Percentiles rank a stretch among this genome's conserved stretches.
These are phyloP conservation scores for Acanthamoeba healyi DNA, from an alignment of 208 protist species.

Conservation along the genomic window DNA sequence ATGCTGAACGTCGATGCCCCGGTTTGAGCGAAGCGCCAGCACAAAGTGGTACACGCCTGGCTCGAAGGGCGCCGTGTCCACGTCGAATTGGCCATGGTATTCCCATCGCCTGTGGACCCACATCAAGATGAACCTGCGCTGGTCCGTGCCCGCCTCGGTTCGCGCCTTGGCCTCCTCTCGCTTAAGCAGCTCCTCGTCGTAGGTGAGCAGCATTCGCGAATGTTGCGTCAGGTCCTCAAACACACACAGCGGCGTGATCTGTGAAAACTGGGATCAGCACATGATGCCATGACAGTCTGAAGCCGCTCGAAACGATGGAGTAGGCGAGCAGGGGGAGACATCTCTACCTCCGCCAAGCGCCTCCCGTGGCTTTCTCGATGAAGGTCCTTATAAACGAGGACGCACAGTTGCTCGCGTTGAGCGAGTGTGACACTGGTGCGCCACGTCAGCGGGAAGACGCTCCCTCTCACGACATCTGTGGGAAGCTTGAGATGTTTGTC, in stretches of 20 bases:
- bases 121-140: background rate
- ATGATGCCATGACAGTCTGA: too few species aligned
- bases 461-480: background rate
- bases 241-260: background rate
- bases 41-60: conserved; percentile 38
- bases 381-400: background rate
- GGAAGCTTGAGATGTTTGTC: background rate
- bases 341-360: background rate
- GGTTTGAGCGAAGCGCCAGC: background rate
- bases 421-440: background rate
- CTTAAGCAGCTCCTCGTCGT: background rate
- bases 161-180: background rate
- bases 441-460: background rate
- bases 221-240: background rate
- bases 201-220: background rate
- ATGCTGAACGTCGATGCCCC: background rate
- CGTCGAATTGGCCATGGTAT: background rate
- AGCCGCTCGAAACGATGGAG: too few species aligned
- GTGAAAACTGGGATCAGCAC: background rate
- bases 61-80: background rate
- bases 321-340: too few species aligned
- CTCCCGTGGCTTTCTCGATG: background rate
- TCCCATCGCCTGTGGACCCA: background rate
- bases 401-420: background rate
- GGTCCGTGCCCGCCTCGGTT: background rate